Percentiles rank a stretch among this genome's conserved stretches.
Evolutionary conservation across 345 rosid genomes (phyloP).

Genomic region (Populus euphratica): DNA sequence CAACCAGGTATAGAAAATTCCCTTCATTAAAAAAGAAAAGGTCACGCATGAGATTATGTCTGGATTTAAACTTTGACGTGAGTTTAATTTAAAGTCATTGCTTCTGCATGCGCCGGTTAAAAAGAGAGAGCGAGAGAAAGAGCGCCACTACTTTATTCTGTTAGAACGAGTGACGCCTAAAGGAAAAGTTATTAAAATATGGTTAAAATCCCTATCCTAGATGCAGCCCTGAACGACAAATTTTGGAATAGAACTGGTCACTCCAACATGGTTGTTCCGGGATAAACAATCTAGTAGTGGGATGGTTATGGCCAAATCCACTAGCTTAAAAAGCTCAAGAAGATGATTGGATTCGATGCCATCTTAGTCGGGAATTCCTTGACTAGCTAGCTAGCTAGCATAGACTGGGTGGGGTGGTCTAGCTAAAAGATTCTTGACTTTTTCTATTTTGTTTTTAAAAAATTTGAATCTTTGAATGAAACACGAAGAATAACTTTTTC

Average conservation of each 20-base stretch:
- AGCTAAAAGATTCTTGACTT: constrained; percentile 29
- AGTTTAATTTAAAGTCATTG: background rate
- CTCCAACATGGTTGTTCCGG: background rate
- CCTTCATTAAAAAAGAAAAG: background rate
- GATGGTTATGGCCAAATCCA: constrained; percentile 34
- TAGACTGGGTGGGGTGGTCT: constrained; percentile 15
- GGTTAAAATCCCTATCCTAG: background rate
- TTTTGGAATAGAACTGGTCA: constrained; percentile 8
- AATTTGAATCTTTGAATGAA: constrained; percentile 22
- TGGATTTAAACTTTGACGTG: background rate
- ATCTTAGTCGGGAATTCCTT: constrained; percentile 14
- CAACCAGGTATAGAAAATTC: background rate
- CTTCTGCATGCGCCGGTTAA: background rate
- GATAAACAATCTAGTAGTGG: constrained; percentile 18
- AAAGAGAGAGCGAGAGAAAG: background rate
- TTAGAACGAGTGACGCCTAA: background rate
- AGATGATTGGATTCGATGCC: constrained; percentile 40
- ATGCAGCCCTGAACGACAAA: constrained; percentile 3
- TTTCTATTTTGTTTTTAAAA: background rate
- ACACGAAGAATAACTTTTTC: background rate
- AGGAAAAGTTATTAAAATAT: background rate
- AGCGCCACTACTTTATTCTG: background rate
- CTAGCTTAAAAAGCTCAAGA: constrained; percentile 18
- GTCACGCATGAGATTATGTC: background rate
- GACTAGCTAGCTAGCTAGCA: constrained; percentile 6